These are phyloP conservation scores for Malus orientalis DNA, from an alignment of 306 rosid species.

Conservation along the genomic window DNA sequence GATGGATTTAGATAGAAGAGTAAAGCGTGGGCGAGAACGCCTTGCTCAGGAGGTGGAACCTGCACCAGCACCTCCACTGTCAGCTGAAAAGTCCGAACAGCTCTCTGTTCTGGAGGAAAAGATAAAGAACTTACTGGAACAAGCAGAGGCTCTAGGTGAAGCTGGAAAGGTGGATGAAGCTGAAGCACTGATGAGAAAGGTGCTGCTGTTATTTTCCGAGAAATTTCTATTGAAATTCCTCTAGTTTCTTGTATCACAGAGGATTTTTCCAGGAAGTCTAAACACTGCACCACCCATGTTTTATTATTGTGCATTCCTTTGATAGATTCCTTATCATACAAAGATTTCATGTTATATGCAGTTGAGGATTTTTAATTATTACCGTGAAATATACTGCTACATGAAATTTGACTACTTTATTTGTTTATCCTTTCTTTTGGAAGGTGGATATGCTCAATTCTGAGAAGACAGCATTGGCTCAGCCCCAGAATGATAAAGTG, in stretches of 20 bases:
- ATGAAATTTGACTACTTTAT: not conserved
- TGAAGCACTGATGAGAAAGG: conserved; percentile 99
- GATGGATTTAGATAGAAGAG: conserved; percentile 96
- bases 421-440: conserved; percentile 3
- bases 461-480: conserved; percentile 76
- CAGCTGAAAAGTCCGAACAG: conserved; percentile 84
- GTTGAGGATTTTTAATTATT: not conserved
- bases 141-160: conserved; percentile 95
- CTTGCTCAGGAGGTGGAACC: conserved; percentile 99
- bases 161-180: conserved; percentile 99
- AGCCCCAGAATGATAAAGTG: conserved; percentile 64
- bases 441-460: conserved; percentile 87
- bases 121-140: conserved; percentile 94
- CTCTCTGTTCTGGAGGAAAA: conserved; percentile 85
- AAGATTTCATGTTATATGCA: not conserved
- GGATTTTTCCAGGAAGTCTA: not conserved
- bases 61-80: conserved; percentile 66
- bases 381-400: not conserved
- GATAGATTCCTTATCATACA: not conserved
- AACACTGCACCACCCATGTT: no score
- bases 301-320: not conserved
- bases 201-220: conserved; percentile 22
- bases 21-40: conserved; percentile 91
- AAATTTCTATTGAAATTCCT: not conserved
- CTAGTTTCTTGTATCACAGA: not conserved